These are phyloP conservation scores for Puccinellia tenuiflora DNA, from an alignment of 176 grass and related monocot genomes.

Conservation along the genomic window DNA sequence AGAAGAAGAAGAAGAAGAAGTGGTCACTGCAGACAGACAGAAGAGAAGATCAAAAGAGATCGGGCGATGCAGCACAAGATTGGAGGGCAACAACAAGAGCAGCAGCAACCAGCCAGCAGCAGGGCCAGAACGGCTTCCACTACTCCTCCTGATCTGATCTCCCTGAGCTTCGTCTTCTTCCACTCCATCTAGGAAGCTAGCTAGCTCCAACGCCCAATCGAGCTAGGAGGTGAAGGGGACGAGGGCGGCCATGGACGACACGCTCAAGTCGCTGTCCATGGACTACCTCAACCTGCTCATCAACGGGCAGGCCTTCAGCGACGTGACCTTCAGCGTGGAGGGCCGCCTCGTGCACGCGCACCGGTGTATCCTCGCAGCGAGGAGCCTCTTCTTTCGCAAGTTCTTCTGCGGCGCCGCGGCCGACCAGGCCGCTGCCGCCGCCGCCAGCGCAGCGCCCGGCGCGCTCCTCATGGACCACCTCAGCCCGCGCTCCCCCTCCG, in stretches of 20 bases:
- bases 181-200: not conserved
- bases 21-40: conserved; percentile 35
- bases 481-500: conserved; percentile 64
- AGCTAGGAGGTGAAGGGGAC: conserved; percentile 3
- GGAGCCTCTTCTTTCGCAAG: conserved; percentile 97
- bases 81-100: conserved; percentile 31
- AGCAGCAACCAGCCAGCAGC: conserved; percentile 18
- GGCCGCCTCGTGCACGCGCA: conserved; percentile 93
- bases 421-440: conserved; percentile 22
- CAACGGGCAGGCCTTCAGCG: conserved; percentile 98
- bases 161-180: not conserved
- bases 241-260: conserved; percentile 69
- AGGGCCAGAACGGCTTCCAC: conserved; percentile 46
- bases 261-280: conserved; percentile 86
- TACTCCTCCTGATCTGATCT: conserved; percentile 6
- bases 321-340: conserved; percentile 93
- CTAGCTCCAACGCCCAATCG: conserved; percentile 6
- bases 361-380: conserved; percentile 96
- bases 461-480: conserved; percentile 42
- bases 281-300: conserved; percentile 99
- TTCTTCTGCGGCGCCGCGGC: conserved; percentile 76
- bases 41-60: conserved; percentile 44
- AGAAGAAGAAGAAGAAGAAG: conserved; percentile 11
- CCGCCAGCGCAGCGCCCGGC: not conserved
- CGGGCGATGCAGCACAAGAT: conserved; percentile 36